phyloP scores from a whole-genome alignment of 73 alveolate species.

The Paramecium biaurelia region DNA sequence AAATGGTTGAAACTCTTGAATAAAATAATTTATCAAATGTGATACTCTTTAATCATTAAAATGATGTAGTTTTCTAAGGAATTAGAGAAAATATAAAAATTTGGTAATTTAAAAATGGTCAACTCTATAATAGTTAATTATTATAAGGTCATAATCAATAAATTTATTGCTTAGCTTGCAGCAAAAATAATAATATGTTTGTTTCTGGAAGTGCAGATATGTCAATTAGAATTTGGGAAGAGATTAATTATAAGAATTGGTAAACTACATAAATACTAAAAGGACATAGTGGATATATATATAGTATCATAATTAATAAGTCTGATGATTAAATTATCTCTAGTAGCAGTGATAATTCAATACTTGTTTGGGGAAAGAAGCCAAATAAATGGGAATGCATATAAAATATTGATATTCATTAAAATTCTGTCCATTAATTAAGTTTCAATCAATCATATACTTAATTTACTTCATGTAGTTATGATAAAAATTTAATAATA shows the following conservation, averaged over 20 bases:
- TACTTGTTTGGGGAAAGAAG: not conserved
- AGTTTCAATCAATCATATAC: not conserved
- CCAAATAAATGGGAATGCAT: not conserved
- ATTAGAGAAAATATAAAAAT: not conserved
- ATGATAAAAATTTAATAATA: not conserved
- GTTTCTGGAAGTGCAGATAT: not conserved
- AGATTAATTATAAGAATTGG: not conserved
- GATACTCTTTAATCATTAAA: not conserved
- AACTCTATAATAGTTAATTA: not conserved
- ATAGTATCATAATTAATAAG: not conserved
- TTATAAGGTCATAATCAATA: not conserved
- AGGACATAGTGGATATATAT: not conserved
- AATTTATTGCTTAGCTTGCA: not conserved
- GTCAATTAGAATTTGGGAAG: not conserved
- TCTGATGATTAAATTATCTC: not conserved
- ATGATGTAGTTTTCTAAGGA: not conserved
- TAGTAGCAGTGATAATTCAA: not conserved
- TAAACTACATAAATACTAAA: not conserved
- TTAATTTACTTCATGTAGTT: not conserved
- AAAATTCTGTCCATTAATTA: not conserved
- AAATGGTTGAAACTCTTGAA: not conserved
- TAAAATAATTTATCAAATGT: not conserved
- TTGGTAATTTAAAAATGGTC: not conserved
- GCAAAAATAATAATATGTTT: not conserved
- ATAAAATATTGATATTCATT: not conserved